phyloP scores from a whole-genome alignment of 345 rosid genomes.

The Jatropha curcas region DNA sequence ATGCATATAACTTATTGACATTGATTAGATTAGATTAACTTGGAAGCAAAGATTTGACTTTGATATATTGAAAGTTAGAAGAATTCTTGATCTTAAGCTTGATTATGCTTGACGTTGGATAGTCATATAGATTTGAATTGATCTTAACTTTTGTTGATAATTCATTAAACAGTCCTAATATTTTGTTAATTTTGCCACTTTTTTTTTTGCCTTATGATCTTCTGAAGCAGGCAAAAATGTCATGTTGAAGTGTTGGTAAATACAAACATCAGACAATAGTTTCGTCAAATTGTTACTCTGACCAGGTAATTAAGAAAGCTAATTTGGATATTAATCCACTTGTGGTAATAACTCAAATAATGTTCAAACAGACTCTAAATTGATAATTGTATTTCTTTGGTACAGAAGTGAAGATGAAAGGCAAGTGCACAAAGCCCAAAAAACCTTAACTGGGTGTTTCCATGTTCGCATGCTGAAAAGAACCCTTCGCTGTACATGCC shows the following conservation, averaged over 20 bases:
- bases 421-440: background rate
- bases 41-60: no score
- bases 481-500: background rate
- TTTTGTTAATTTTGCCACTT: no score
- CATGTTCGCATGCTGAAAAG: background rate
- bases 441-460: background rate
- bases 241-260: constrained; percentile 46
- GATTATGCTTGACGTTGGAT: no score
- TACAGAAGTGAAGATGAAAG: background rate
- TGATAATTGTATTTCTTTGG: background rate
- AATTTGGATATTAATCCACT: background rate
- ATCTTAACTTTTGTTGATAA: no score
- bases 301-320: constrained; percentile 23
- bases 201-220: no score
- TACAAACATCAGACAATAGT: constrained; percentile 41
- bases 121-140: no score
- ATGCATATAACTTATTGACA: no score
- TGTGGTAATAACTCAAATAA: background rate
- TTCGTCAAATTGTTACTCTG: constrained; percentile 35
- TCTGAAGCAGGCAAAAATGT: constrained; percentile 32
- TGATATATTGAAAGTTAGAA: no score
- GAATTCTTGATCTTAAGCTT: no score
- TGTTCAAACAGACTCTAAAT: no score
- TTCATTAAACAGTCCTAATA: no score
- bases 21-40: no score